Percentiles rank a stretch among this genome's conserved stretches.
Conservation (phyloP, 306 rosid species). For the Comarum palustre region DNA sequence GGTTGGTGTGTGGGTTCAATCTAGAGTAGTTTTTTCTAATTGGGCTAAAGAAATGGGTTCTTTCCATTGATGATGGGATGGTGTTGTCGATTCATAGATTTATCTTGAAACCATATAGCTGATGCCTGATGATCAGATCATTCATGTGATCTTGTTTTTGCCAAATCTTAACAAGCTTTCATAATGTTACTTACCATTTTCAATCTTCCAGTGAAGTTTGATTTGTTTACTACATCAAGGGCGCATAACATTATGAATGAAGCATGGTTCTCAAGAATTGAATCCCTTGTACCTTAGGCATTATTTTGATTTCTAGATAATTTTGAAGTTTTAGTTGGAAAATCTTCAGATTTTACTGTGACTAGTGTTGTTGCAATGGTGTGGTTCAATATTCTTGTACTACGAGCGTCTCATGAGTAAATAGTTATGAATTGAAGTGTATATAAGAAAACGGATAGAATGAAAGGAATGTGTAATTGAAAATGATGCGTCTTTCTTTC, state of each 20-base stretch:
- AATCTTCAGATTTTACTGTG: too few relatives aligned
- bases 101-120: too few relatives aligned
- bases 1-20: background rate
- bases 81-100: too few relatives aligned
- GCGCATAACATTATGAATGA: background rate
- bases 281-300: too few relatives aligned
- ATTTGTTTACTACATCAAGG: background rate
- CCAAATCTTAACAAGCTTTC: background rate
- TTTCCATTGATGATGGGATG: too few relatives aligned
- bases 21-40: background rate
- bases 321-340: too few relatives aligned
- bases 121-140: background rate
- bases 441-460: background rate
- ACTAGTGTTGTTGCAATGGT: background rate
- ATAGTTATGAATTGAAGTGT: background rate
- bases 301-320: too few relatives aligned
- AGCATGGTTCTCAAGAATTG: background rate
- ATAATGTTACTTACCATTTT: background rate
- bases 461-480: background rate
- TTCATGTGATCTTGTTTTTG: background rate
- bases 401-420: background rate
- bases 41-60: background rate
- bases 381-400: background rate
- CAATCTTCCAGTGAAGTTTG: background rate
- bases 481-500: background rate